Base-by-base conservation (phyloP, 257 asterid genomes). In the Cinchona pubescens region DNA sequence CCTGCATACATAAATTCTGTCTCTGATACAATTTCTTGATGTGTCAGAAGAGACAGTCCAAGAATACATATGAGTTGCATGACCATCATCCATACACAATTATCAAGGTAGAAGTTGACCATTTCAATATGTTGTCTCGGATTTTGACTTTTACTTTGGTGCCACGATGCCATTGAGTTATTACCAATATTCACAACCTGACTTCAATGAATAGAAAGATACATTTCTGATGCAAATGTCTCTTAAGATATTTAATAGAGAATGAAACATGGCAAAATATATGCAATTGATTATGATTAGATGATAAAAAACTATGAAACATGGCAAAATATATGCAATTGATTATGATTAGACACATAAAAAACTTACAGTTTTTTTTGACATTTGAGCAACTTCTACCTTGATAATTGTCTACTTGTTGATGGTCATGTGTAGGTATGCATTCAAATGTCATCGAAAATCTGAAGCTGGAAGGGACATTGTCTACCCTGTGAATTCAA, bases 1-100 rank as follows among this genome's bases (percentile, higher is more conserved):
- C n/a, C n/a, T n/a, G n/a, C n/a, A n/a, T n/a, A n/a, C n/a, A n/a
- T n/a, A n/a, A n/a, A n/a, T n/a, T n/a, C n/a, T n/a, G n/a, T n/a
- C n/a, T 42, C 97, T 96, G 48, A 93, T 91, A 97, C 97, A 93
- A 78, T 93, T 88, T 74, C 91, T 91, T 59, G 97, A 91, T 87
- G 88, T 89, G 68, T 89, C 98, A 0, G 97, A 89, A 69, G 76
- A 96, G 98, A 73, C 97, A 93, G 73, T 75, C 87, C 42, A 93
- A 89, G 51, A 93, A 91, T 93, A 91, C 43, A 96, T 78, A 64
- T 62, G 46, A 62, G 45, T 66, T 64, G 74, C 38, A 19, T 25
- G 56, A 75, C n/a, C n/a, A n/a, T n/a, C 3, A 69, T 69, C 18
- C 60, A 46, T 69, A 27, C n/a, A n/a, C n/a, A n/a, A n/a, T n/a